These are phyloP conservation scores for Sphaerosporella brunnea DNA, from an alignment of 495 filamentous ascomycete species.

Conservation along the genomic window DNA sequence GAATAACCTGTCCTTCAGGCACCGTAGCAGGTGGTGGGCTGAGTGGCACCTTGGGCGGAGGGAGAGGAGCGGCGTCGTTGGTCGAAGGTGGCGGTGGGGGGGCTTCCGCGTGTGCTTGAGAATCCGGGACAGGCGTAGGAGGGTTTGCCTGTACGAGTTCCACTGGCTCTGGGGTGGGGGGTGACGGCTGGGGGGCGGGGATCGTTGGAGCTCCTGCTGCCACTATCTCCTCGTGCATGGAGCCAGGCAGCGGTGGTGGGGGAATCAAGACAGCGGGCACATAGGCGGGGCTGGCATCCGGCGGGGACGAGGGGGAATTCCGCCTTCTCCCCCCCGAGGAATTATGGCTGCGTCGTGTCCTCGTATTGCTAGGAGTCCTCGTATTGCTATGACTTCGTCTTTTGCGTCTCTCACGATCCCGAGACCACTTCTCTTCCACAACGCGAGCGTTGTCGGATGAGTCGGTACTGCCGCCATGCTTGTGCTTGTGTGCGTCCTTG, in stretches of 20 bases:
- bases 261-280: neutral
- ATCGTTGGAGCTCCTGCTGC: neutral
- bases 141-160: neutral
- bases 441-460: slow-evolving; percentile 3
- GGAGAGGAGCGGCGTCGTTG: neutral
- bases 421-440: neutral
- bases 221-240: neutral
- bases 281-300: neutral
- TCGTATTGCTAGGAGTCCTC: neutral
- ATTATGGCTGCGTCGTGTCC: neutral
- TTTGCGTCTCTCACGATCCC: neutral
- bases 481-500: neutral
- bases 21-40: neutral
- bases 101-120: no score
- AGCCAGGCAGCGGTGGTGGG: neutral
- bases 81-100: neutral
- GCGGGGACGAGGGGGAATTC: neutral
- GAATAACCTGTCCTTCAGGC: neutral
- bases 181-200: neutral
- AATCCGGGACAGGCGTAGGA: neutral
- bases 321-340: neutral
- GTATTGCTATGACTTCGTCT: neutral
- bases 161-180: neutral
- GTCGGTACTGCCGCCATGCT: neutral
- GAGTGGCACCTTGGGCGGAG: neutral